Conservation (phyloP, 495 filamentous ascomycete genomes). For the Amphirosellinia nigrospora region DNA sequence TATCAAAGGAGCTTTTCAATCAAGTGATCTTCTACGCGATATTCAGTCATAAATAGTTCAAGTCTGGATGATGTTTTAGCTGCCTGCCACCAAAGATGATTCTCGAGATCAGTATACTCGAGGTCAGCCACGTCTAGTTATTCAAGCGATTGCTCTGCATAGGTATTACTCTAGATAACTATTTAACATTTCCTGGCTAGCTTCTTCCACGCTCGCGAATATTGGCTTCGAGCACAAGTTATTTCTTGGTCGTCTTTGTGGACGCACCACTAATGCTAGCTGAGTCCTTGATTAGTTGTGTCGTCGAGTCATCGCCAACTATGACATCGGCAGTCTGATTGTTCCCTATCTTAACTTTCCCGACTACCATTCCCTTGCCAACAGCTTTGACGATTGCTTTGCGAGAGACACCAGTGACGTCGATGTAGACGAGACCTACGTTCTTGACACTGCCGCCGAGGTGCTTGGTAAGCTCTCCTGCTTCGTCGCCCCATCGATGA, state of each 20-base stretch:
- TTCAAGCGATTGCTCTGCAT: background rate
- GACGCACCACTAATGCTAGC: constrained; percentile 30
- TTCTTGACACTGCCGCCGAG: constrained; percentile 90
- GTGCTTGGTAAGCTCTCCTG: constrained; percentile 71
- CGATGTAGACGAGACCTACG: constrained; percentile 96
- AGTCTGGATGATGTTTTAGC: background rate
- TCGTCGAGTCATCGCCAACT: constrained; percentile 61
- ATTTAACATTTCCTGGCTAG: background rate
- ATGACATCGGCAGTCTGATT: constrained; percentile 69
- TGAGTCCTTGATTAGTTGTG: constrained; percentile 25
- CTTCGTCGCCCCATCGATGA: constrained; percentile 85
- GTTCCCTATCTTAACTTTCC: constrained; percentile 78
- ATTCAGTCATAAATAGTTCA: background rate
- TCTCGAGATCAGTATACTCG: background rate
- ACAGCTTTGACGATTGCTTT: constrained; percentile 89
- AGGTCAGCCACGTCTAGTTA: background rate
- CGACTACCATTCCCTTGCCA: constrained; percentile 98
- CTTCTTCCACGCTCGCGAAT: background rate
- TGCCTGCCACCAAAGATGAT: background rate
- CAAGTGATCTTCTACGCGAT: background rate
- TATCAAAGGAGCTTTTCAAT: background rate
- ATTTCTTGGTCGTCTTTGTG: constrained; percentile 29
- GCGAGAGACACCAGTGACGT: constrained; percentile 88
- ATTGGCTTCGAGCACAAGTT: background rate
- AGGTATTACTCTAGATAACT: background rate